These are phyloP conservation scores for Amaranthus tricolor DNA, from an alignment of 179 eudicot genomes.

Conservation along the genomic window DNA sequence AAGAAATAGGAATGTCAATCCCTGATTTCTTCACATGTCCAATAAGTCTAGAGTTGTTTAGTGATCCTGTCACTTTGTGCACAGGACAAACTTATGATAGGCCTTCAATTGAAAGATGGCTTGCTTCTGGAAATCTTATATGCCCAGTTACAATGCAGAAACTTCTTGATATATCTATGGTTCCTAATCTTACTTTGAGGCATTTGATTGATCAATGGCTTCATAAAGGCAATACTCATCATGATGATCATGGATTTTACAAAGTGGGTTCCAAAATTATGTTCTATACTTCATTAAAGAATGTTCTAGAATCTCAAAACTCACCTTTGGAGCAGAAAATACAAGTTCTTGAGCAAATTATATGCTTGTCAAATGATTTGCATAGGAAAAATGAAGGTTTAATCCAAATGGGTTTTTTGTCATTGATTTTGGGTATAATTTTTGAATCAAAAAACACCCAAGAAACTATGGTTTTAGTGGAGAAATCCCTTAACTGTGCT, in stretches of 20 bases:
- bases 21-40: conserved; percentile 59
- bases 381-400: conserved; percentile 28
- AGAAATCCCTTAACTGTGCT: conserved; percentile 43
- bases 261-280: conserved; percentile 16
- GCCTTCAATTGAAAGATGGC: conserved; percentile 53
- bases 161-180: conserved; percentile 47
- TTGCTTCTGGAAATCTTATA: conserved; percentile 50
- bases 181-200: conserved; percentile 59
- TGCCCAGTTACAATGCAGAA: conserved; percentile 77
- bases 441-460: conserved; percentile 26
- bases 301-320: conserved; percentile 39
- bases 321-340: conserved; percentile 34
- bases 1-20: conserved; percentile 34
- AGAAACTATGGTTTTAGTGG: conserved; percentile 39
- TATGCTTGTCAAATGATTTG: conserved; percentile 28
- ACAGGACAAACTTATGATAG: conserved; percentile 81
- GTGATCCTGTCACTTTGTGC: conserved; percentile 58
- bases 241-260: background rate
- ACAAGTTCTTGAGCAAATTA: conserved; percentile 34
- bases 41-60: conserved; percentile 56
- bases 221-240: conserved; percentile 13
- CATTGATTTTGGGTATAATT: conserved; percentile 35
- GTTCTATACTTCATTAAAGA: conserved; percentile 32
- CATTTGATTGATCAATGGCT: conserved; percentile 57
- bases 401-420: conserved; percentile 42